Evolutionary conservation across 2,329 filamentous ascomycete species (phyloP).

Genomic region (Aureobasidium melanogenum): DNA sequence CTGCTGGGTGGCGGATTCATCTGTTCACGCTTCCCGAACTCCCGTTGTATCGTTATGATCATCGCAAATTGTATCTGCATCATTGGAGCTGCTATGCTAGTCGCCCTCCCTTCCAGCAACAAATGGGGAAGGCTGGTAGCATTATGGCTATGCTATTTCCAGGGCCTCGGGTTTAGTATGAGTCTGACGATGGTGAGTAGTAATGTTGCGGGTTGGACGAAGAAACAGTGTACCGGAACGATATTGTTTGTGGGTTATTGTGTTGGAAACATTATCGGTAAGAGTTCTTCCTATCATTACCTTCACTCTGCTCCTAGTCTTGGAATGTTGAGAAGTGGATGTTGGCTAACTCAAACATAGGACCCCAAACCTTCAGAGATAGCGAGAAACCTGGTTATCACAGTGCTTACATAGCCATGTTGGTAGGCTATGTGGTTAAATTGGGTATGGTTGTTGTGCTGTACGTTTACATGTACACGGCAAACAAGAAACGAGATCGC

Average conservation of each 20-base stretch:
- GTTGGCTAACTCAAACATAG: conserved; percentile 24
- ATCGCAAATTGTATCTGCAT: conserved; percentile 49
- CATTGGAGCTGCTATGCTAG: conserved; percentile 42
- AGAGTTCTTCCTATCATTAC: background rate
- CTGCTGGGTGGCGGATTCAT: conserved; percentile 43
- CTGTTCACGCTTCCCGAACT: conserved; percentile 44
- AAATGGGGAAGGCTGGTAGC: conserved; percentile 51
- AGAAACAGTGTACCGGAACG: conserved; percentile 45
- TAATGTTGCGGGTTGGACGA: conserved; percentile 48
- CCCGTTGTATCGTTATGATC: conserved; percentile 48
- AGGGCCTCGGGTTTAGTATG: conserved; percentile 46
- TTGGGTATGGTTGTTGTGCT: conserved; percentile 40
- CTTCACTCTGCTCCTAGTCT: background rate
- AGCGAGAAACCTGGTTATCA: conserved; percentile 43
- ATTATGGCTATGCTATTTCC: conserved; percentile 49
- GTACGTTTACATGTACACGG: conserved; percentile 47
- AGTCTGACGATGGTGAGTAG: conserved; percentile 44
- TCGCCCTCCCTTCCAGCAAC: conserved; percentile 41
- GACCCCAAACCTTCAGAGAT: conserved; percentile 44
- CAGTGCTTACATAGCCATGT: conserved; percentile 45
- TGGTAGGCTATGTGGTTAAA: conserved; percentile 48
- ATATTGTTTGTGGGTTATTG: conserved; percentile 47
- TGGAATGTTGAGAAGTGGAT: background rate
- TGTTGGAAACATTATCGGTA: conserved; percentile 34
- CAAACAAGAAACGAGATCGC: conserved; percentile 46